A percentile compares a stretch with the other conserved stretches of the same genome.
phyloP scores from a whole-genome alignment of 805 yeast species.

The Saturnispora besseyi region DNA sequence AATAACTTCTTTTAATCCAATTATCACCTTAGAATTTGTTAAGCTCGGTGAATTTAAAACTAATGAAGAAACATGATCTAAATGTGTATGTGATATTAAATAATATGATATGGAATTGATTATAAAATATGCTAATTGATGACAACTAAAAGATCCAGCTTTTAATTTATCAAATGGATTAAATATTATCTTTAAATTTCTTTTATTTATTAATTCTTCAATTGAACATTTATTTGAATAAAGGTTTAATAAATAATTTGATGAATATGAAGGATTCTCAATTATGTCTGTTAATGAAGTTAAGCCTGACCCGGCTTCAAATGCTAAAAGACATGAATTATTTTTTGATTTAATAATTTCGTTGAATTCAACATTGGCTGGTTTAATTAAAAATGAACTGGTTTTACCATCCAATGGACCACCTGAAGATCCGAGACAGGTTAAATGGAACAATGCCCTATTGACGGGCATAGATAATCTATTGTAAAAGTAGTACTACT shows the following conservation, averaged over 20 bases:
- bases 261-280: neutral
- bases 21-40: constrained; percentile 32
- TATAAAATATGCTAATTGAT: constrained; percentile 16
- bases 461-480: neutral
- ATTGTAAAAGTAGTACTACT: too few relatives aligned
- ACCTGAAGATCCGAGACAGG: constrained; percentile 72
- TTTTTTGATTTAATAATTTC: constrained; percentile 24
- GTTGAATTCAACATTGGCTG: constrained; percentile 32
- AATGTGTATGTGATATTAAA: constrained; percentile 71
- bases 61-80: constrained; percentile 69
- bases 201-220: neutral
- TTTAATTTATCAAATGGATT: neutral
- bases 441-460: constrained; percentile 23
- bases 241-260: constrained; percentile 11
- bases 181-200: neutral
- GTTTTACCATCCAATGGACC: constrained; percentile 73
- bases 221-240: constrained; percentile 9
- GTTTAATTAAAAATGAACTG: constrained; percentile 60
- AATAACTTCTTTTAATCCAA: constrained; percentile 47
- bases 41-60: constrained; percentile 63
- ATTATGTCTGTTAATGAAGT: constrained; percentile 39
- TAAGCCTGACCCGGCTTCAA: constrained; percentile 79
- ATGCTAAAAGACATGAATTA: constrained; percentile 37
- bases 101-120: constrained; percentile 33
- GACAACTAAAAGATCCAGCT: neutral